Evolutionary conservation across 2,329 filamentous ascomycete species (phyloP).

Genomic region (Penicillium sp.): DNA sequence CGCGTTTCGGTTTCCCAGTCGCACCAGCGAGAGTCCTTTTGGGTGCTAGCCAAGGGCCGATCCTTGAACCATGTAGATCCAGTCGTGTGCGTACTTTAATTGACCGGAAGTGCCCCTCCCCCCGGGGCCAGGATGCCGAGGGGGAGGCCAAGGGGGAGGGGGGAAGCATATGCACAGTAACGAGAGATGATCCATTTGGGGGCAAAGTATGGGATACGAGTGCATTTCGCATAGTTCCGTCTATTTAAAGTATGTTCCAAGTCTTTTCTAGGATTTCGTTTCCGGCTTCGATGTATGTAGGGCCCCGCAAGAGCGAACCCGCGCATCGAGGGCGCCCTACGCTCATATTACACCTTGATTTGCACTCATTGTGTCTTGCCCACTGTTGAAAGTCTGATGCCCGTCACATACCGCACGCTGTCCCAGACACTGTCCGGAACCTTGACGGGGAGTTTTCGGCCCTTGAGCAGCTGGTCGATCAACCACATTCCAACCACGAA

Average conservation of each 20-base stretch:
- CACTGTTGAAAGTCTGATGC: slow-evolving; percentile 31
- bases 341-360: background rate
- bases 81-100: background rate
- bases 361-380: background rate
- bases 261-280: background rate
- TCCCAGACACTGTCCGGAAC: slow-evolving; percentile 50
- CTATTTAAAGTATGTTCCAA: background rate
- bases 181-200: background rate
- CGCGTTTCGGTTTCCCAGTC: too few relatives aligned
- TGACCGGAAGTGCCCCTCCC: background rate
- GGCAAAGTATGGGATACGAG: background rate
- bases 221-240: background rate
- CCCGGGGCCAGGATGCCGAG: background rate
- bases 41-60: background rate
- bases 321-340: background rate
- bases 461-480: slow-evolving; percentile 49
- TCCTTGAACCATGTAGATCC: background rate
- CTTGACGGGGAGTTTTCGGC: slow-evolving; percentile 45
- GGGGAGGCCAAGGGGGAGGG: background rate
- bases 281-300: background rate
- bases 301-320: background rate
- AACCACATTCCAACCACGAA: slow-evolving; percentile 53
- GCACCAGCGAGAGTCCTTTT: background rate
- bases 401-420: slow-evolving; percentile 42
- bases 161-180: background rate